phyloP scores from a whole-genome alignment of 2,329 filamentous ascomycete species.

The Talaromyces amestolkiae region DNA sequence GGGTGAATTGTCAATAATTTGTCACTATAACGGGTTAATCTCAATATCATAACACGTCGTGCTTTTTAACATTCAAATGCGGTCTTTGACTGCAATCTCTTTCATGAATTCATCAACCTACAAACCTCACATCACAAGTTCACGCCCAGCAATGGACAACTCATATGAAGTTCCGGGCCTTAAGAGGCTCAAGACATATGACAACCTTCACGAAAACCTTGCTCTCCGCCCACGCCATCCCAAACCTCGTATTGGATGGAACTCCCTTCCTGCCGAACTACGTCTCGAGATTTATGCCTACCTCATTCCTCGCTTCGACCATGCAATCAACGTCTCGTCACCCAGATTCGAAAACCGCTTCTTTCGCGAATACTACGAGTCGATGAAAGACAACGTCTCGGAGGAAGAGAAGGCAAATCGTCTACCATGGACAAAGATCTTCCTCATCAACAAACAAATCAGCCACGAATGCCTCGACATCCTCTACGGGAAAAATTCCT shows the following conservation, averaged over 20 bases:
- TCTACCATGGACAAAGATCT: background rate
- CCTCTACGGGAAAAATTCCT: background rate
- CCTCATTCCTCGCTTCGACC: background rate
- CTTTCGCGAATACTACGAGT: background rate
- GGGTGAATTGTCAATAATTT: background rate
- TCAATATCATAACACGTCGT: background rate
- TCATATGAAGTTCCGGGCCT: background rate
- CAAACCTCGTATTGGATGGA: background rate
- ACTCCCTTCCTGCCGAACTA: background rate
- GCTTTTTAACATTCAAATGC: background rate
- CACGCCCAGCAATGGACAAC: background rate
- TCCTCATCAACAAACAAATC: conserved; percentile 3
- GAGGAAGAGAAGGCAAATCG: background rate
- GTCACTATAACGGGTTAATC: too few species aligned
- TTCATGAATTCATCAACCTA: background rate
- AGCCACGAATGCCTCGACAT: background rate
- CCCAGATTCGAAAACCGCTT: background rate
- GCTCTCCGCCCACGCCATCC: background rate
- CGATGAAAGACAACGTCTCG: background rate
- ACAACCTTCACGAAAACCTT: background rate
- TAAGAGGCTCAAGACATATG: background rate
- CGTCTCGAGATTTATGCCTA: background rate
- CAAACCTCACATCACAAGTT: background rate
- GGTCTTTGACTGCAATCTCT: background rate
- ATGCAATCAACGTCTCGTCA: background rate